Base-by-base conservation (phyloP, 2,329 filamentous ascomycete species). In the Neurospora crassa region DNA sequence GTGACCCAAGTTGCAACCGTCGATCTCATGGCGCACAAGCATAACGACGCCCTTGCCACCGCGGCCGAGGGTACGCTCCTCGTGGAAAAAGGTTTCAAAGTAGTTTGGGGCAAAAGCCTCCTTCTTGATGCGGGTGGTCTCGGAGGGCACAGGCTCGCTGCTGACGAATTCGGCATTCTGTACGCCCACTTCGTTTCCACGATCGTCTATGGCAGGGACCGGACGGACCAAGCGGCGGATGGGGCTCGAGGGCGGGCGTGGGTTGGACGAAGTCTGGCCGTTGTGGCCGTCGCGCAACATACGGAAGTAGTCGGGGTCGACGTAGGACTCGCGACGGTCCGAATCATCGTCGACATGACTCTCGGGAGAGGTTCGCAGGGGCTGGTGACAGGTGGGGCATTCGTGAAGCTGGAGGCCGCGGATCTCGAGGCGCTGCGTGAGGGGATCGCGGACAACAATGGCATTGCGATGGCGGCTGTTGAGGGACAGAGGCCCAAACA, bases 31-130 rank as follows among this genome's bases (percentile, higher is more conserved):
- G 72, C 92, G 90, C 11, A 99, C 96, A n/a, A 98, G 85, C 67
- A 99, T 82, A 1, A 99, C 96, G 3, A 99, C 94, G 0, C 96
- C 96, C 79, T 97, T 97, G 3, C 96, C 96, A 29, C 96, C 96
- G 77, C 91, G 88, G 0, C 96, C 96, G 0, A 99, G 85, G 77
- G 95, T 91, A 5, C 88, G 86, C 80, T 98, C 93, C 77, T 97
- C 94, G 4, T 94, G 90, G 77, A 99, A 99, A 81, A 97, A 98
- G 16, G 89, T 91, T 76, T 92, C 89, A 82, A 98, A 98, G 79
- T 98, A 99, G 76, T 94, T 90, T 7, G 92, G 94, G 76, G 91
- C 96, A 77, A 99, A 97, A 0, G 96, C 94, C 40, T 92, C 89
- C 71, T 90, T 88, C 41, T 92, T 92, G 70, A 99, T 99, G 40